Evolutionary conservation across 2,329 filamentous ascomycete genomes (phyloP), one percentile per base, ranked within the genome.

Genomic region (Aspergillus pseudoterreus): DNA sequence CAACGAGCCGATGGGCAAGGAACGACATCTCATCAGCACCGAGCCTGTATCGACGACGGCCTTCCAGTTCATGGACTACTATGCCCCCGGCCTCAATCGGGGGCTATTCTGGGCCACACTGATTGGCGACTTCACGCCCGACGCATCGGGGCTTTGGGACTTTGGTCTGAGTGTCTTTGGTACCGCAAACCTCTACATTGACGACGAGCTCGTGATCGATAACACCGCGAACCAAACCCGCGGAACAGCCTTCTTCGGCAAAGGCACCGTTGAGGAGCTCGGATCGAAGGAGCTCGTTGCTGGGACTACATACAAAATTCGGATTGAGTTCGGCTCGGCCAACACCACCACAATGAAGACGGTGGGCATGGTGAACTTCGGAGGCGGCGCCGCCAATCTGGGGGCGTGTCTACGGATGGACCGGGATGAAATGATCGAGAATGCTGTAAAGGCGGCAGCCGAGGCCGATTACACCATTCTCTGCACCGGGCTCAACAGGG

Each of bases 171-270:
- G 81, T 17, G 82, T 85, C 3, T 78, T 77, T 49, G 83, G 83
- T 36, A 82, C 81, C 0, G 82, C 80, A 11, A 82, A 81, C 58
- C 71, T 85, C 17, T 86, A 76, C 58, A 76, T 86, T 54, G 78
- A 86, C 54, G 81, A 74, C 54, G 67, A 80, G 53, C 69, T 84
- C 3, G 70, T 85, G 30, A 76, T 86, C 14, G 81, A 86, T 64
- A 85, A 86, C 59, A 75, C 77, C 2, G 82, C 80, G 15, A 78
- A 79, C 47, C 84, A 86, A 66, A 71, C 62, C 24, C 75, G 78
- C 12, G 81, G 82, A 6, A 80, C 82, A 36, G 78, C 79, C 2
- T 86, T 86, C 71, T 82, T 85, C 50, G 81, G 83, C n/a, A 75
- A 76, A n/a, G 83, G 81, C 2, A 85, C 82, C 0, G 67, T 76